phyloP scores from a whole-genome alignment of 2,329 filamentous ascomycete species.

The Colletotrichum sp. region DNA sequence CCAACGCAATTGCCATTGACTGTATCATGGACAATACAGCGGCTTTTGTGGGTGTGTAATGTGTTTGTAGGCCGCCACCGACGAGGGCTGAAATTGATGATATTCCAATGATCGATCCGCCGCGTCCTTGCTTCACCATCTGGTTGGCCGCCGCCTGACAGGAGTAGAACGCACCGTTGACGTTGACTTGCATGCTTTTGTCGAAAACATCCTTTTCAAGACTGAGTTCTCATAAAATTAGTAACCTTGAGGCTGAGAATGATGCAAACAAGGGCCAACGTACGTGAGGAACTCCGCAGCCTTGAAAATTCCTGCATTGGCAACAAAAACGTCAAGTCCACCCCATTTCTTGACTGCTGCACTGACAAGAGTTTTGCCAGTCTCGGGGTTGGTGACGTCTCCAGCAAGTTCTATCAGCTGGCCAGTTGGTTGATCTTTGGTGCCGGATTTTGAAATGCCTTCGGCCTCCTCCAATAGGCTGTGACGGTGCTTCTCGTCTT shows the following conservation, averaged over 20 bases:
- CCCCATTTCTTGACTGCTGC: conserved; percentile 49
- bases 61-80: conserved; percentile 70
- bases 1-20: conserved; percentile 69
- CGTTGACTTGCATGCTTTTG: conserved; percentile 68
- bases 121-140: conserved; percentile 55
- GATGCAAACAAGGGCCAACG: background rate
- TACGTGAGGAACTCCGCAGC: conserved; percentile 15
- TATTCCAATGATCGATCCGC: conserved; percentile 69
- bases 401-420: conserved; percentile 62
- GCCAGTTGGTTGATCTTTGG: conserved; percentile 43
- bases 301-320: conserved; percentile 13
- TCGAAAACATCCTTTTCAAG: conserved; percentile 62
- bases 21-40: conserved; percentile 74
- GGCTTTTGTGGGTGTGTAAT: conserved; percentile 78
- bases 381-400: conserved; percentile 69
- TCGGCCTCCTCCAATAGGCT: conserved; percentile 37
- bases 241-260: background rate
- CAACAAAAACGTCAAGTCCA: conserved; percentile 48
- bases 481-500: conserved; percentile 32
- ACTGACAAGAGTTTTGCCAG: conserved; percentile 47
- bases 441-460: conserved; percentile 29
- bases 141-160: conserved; percentile 65
- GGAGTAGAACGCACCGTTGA: conserved; percentile 73
- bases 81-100: conserved; percentile 69
- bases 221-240: conserved; percentile 45